Base-by-base conservation (phyloP, 352 stramenopile genomes). In the Phytopythium oedochilum region DNA sequence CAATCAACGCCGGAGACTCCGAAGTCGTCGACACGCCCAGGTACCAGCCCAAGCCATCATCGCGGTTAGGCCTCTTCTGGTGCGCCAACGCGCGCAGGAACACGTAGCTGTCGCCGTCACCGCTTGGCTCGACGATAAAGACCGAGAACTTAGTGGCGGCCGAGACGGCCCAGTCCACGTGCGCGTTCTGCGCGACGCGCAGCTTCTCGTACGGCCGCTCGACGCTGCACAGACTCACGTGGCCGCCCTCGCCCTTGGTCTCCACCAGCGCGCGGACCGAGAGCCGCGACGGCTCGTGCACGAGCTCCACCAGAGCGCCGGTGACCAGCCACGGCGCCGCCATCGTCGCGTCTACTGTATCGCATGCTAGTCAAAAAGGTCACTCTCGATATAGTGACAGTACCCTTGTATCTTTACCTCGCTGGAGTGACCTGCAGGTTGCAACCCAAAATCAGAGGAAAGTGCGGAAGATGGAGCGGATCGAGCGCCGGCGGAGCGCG, bases 191-290 rank as follows among this genome's bases (percentile, higher is more conserved):
- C 34, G 80, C 73, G 40, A 91, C 73, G n/a, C 82, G 81, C 25
- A 93, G 69, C 64, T 88, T 89, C 64, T 91, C 80, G 59, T 88
- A 91, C 28, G 80, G 83, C 17, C 71, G 70, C 46, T 88, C 69
- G 26, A 89, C 47, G 38, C 73, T 73, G 40, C 78, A 85, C 6
- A 93, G 65, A 32, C 73, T 83, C 59, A 86, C 18, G 18, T 51
- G 36, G 18, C 25, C 34, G 20, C 59, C 56, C 23, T 59, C 75
- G 28, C 57, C 50, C 38, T 64, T 70, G 45, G 61, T 71, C 48
- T 88, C 78, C 14, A 87, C 46, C 12, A 89, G 60, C 53, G 78
- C 72, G 14, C 60, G 66, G 38, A 91, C 76, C 34, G 68, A 70
- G 36, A 73, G 62, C 43, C 57, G 22, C 47, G 73, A 75, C 22